Base-by-base conservation (phyloP, 75 land plant genomes). In the Pinus taeda region DNA sequence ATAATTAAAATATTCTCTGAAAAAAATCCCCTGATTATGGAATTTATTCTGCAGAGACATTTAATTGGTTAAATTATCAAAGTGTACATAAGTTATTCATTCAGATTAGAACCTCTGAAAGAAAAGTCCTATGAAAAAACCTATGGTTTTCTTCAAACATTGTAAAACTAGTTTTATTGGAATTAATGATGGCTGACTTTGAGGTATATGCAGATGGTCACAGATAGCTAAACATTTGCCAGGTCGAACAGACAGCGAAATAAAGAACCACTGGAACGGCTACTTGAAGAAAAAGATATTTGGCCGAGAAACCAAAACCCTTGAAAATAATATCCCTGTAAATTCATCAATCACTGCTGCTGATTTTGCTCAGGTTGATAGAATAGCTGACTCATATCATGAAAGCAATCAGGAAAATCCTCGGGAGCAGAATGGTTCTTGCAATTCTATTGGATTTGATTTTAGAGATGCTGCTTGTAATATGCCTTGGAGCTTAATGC, bases 241-340 rank as follows among this genome's bases (percentile, higher is more conserved):
- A 21, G 93, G 93, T 33, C 81, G 92, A 78, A 90, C 92, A 11
- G 92, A 90, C 79, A 90, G 88, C 67, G 92, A 90, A 76, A 87
- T 90, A 70, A 90, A 90, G 79, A 90, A 90, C 85, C 86, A 85
- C 74, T 90, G 93, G 93, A 88, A 90, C 58, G 88, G 90, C 36
- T 84, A 88, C 84, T 81, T 90, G 71, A 90, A 88, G 74, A 88
- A 88, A 81, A 90, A 90, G 86, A 79, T 83, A 15, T 66, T 66
- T 12, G 36, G 15, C 37, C 15, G 37, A 6, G 65, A 62, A 26
- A 26, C 7, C 3, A 24, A 24, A 0, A 15, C 0, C 4, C 14
- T 29, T 62, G 29, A 61, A 4, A 33, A 30, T 33, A 4, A 66
- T 33, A 15, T 30, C 37, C 70, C 30, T 29, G 36, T 66, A 30